Base-by-base conservation (phyloP, 805 yeast species). In the Metschnikowia corniflorae region DNA sequence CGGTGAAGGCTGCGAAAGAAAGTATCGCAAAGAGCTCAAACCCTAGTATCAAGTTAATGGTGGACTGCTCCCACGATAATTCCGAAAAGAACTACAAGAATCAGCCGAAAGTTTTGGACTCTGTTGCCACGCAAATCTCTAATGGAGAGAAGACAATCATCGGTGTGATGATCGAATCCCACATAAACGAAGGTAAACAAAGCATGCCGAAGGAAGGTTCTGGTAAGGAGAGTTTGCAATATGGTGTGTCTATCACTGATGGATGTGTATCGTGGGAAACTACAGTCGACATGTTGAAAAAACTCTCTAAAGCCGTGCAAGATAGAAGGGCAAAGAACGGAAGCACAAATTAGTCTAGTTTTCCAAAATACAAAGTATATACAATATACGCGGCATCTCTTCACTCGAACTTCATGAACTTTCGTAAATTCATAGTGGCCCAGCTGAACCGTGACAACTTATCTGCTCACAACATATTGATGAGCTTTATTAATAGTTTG, bases 41-140 rank as follows among this genome's bases (percentile, higher is more conserved):
- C 14, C 63, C 69, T 32, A 75, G 91, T 55, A 82, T 89, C 54
- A 93, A 44, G 28, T 30, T 49, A 26, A 49, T 91, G 97, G 79
- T 91, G 46, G 98, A 91, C 65, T 93, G 97, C 63, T 88, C 97
- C 26, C 98, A 91, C 59, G 98, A 97, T 46, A 91, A 91, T 72
- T 86, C 96, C 24, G 79, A 73, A 58, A 91, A 91, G 61, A 82
- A 91, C 64, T 89, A 80, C 77, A 77, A 77, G 58, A 91, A 91
- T 65, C 98, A 91, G 70, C 97, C 97, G 31, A 77, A 73, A 57
- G 98, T 91, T 10, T 87, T 89, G 17, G 73, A 75, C 17, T 75
- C 68, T 29, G 78, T 93, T 40, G 84, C 87, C 44, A 81, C 80
- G 46, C 98, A 93, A 65, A 63, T 93, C 33, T 63, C 77, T 12